Percentiles rank a stretch among this genome's conserved stretches.
phyloP scores from a whole-genome alignment of 768 basidiomycete species.

The Trametes maxima region DNA sequence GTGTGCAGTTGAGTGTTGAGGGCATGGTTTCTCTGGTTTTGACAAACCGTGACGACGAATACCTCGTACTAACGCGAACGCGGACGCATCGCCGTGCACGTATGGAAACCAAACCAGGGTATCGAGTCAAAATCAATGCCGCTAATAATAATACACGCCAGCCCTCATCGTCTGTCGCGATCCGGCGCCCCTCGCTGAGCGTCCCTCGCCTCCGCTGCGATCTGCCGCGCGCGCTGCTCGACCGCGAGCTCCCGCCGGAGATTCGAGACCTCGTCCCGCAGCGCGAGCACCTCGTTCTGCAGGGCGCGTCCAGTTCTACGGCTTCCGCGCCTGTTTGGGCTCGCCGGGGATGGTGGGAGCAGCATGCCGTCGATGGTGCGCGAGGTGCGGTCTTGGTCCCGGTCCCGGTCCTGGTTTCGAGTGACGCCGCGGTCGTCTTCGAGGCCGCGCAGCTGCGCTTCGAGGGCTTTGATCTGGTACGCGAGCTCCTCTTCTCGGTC shows the following conservation, averaged over 20 bases:
- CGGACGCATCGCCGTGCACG: too few relatives aligned
- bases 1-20: too few relatives aligned
- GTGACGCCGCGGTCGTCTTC: background rate
- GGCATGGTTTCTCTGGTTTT: too few relatives aligned
- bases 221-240: background rate
- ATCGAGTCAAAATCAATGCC: too few relatives aligned
- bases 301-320: background rate
- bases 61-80: too few relatives aligned
- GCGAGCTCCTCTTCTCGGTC: constrained; percentile 4
- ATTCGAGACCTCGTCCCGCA: constrained; percentile 5
- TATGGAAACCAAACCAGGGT: too few relatives aligned
- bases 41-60: too few relatives aligned
- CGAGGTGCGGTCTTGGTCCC: background rate
- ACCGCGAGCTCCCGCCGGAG: background rate
- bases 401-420: background rate
- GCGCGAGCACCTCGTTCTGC: background rate
- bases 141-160: too few relatives aligned
- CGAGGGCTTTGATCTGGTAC: constrained; percentile 3
- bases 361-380: background rate
- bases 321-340: too few relatives aligned
- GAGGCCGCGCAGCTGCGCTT: constrained; percentile 1
- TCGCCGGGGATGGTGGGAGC: too few relatives aligned
- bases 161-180: background rate
- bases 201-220: background rate
- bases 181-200: background rate